Evolutionary conservation across 495 filamentous ascomycete genomes (phyloP), one percentile per base, ranked within the genome.

Genomic region (Margaritispora aquatica): DNA sequence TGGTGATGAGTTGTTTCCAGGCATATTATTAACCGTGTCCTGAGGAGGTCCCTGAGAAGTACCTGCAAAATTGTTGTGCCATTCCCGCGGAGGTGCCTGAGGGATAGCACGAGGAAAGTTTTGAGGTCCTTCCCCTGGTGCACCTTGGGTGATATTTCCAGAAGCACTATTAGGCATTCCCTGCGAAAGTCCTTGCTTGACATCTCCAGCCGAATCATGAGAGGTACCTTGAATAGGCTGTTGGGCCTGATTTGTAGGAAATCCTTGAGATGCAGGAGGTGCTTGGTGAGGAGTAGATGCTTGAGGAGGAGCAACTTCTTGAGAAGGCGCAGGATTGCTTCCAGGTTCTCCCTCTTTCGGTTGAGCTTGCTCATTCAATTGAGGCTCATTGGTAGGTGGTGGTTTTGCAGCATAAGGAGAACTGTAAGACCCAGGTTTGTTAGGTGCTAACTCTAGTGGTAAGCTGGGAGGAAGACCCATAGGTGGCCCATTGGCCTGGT

Each of bases 381-480:
- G 56, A 47, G 54, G 51, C 11, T 59, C 49, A 26, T 44, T 49
- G 21, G 63, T 1, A 21, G 56, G 24, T 2, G 54, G 17, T 10
- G 63, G 64, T 26, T 67, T 69, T 1, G 66, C 54, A 26, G 62
- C 67, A 54, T 69, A 69, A 9, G 67, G 67, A 29, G 67, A 69
- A 31, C 67, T 69, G 29, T 69, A 69, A 20, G 58, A 50, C 10
- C 29, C 19, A 22, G 54, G 52, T 57, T 27, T 54, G 21, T 36
- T 60, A 0, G 55, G 47, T 7, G 55, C 41, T n/a, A 67, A 46
- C 36, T 64, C 61, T 55, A 53, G 53, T 27, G 57, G 17, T 22
- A 61, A 46, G 20, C 51, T 55, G 23, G 60, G 54, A 4, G 26
- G 54, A 5, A n/a, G n/a, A n/a, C n/a, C n/a, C n/a, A n/a, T n/a